Percentiles rank a stretch among this genome's conserved stretches.
These are phyloP conservation scores for Coniochaeta sp. DNA, from an alignment of 2,329 filamentous ascomycete species.

Conservation along the genomic window DNA sequence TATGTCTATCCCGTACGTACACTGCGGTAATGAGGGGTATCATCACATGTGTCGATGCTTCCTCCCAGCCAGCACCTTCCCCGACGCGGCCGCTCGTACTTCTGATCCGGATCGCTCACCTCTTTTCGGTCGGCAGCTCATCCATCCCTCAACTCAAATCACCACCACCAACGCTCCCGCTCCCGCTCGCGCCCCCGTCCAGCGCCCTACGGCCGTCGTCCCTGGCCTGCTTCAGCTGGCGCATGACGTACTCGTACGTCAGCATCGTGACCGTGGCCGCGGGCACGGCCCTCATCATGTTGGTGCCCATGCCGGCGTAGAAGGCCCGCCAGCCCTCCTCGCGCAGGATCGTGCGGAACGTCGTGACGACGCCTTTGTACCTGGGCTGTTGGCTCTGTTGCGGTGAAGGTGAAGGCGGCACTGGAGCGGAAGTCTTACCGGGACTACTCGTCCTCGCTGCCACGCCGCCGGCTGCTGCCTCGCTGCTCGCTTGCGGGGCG, in stretches of 20 bases:
- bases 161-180: too few relatives aligned
- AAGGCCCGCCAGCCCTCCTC: slow-evolving; percentile 97
- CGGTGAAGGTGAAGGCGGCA: background rate
- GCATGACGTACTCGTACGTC: slow-evolving; percentile 79
- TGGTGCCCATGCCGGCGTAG: slow-evolving; percentile 94
- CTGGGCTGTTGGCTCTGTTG: slow-evolving; percentile 31
- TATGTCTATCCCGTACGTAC: background rate
- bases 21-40: background rate
- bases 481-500: slow-evolving; percentile 38
- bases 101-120: too few relatives aligned
- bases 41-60: too few relatives aligned
- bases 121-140: too few relatives aligned
- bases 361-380: slow-evolving; percentile 75
- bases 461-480: background rate
- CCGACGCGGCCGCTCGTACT: too few relatives aligned
- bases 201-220: slow-evolving; percentile 28
- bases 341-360: slow-evolving; percentile 73
- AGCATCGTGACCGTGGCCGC: slow-evolving; percentile 96
- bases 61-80: too few relatives aligned
- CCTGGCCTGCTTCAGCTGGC: slow-evolving; percentile 37
- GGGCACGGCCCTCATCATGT: slow-evolving; percentile 92
- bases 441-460: slow-evolving; percentile 9
- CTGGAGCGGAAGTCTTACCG: background rate
- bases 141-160: background rate
- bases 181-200: too few relatives aligned